Conservation (phyloP, 2,329 filamentous ascomycete species). For the Emmonsiellopsis sp. region DNA sequence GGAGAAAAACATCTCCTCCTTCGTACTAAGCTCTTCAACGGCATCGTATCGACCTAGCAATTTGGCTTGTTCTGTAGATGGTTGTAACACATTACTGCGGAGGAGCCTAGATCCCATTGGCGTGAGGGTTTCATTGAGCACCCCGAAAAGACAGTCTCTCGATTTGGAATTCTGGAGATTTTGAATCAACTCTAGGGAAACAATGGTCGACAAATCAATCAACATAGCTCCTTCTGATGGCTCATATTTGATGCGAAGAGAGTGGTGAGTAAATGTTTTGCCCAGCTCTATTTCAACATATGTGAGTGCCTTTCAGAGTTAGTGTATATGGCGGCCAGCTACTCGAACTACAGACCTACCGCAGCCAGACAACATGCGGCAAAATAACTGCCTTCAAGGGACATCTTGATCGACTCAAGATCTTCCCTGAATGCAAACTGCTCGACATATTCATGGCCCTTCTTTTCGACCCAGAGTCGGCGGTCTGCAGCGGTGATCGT, state of each 20-base stretch:
- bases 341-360: constrained; percentile 42
- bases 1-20: constrained; percentile 76
- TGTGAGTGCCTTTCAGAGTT: constrained; percentile 56
- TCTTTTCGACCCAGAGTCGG: constrained; percentile 71
- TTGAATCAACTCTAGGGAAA: constrained; percentile 80
- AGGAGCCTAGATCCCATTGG: constrained; percentile 83
- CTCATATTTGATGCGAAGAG: constrained; percentile 76
- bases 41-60: constrained; percentile 70
- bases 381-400: constrained; percentile 75
- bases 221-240: constrained; percentile 90
- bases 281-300: constrained; percentile 65
- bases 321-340: background rate
- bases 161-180: constrained; percentile 72
- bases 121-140: constrained; percentile 77
- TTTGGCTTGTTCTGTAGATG: constrained; percentile 62
- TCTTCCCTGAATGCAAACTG: constrained; percentile 73
- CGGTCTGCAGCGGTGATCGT: constrained; percentile 60
- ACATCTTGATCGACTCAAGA: constrained; percentile 69
- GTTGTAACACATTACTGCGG: constrained; percentile 79
- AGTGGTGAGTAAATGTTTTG: constrained; percentile 64
- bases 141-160: constrained; percentile 70
- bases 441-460: constrained; percentile 68
- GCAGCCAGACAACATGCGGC: constrained; percentile 78
- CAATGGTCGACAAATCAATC: constrained; percentile 82
- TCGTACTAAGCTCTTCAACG: constrained; percentile 68